Conservation (phyloP, 176 grass and related monocot genomes). For the Microstegium vimineum region DNA sequence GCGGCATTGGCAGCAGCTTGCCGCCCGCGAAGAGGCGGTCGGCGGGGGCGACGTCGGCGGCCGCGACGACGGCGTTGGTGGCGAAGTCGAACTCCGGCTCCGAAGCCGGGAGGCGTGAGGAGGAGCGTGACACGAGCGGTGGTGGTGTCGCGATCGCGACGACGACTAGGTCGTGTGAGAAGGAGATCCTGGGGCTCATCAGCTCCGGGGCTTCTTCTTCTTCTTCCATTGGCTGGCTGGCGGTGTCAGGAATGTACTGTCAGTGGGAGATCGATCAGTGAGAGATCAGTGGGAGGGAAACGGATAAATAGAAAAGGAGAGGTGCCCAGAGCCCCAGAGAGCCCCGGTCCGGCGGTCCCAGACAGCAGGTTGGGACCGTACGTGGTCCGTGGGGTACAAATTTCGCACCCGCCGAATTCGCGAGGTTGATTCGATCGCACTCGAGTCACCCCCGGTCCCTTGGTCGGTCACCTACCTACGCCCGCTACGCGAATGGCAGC, state of each 20-base stretch:
- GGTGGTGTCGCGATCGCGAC: neutral
- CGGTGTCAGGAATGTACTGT: neutral
- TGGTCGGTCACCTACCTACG: slow-evolving; percentile 43
- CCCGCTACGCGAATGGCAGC: neutral
- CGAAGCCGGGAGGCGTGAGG: neutral
- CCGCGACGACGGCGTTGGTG: slow-evolving; percentile 18
- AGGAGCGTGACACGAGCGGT: neutral
- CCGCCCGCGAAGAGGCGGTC: slow-evolving; percentile 53
- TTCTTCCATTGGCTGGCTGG: slow-evolving; percentile 1
- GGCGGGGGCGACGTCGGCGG: slow-evolving; percentile 42
- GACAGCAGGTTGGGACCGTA: neutral
- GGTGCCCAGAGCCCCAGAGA: neutral
- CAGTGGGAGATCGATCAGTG: neutral
- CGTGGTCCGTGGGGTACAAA: slow-evolving; percentile 25
- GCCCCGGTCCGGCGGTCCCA: neutral
- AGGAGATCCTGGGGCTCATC: slow-evolving; percentile 64
- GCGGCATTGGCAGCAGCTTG: slow-evolving; percentile 48
- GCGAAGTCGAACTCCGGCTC: slow-evolving; percentile 52
- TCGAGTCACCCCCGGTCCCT: slow-evolving; percentile 29
- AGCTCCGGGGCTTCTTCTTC: slow-evolving; percentile 20
- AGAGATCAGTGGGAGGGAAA: neutral
- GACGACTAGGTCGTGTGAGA: slow-evolving; percentile 46
- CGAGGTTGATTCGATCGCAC: slow-evolving; percentile 40
- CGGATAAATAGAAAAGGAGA: slow-evolving; percentile 46
- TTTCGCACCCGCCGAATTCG: slow-evolving; percentile 33